A percentile compares a stretch with the other conserved stretches of the same genome.
Conservation (phyloP, 2,329 filamentous ascomycete genomes). For the Emergomyces pasteurianus region DNA sequence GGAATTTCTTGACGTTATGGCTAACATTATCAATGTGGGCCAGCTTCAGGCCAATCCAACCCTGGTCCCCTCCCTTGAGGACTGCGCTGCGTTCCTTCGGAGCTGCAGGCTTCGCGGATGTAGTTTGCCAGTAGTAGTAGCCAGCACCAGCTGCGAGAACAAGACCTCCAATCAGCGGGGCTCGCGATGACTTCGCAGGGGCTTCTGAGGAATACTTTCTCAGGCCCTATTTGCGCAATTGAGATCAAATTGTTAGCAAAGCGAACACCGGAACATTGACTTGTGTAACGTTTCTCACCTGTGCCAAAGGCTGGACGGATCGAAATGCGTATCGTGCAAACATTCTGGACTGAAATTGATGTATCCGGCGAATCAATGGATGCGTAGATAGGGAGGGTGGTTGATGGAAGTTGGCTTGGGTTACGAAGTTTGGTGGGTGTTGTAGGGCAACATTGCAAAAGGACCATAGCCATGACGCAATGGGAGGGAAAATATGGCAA, state of each 20-base stretch:
- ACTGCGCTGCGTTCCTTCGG: slow-evolving; percentile 35
- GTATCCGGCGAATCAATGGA: not conserved
- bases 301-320: slow-evolving; percentile 52
- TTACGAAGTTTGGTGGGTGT: not conserved
- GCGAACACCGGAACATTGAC: slow-evolving; percentile 2
- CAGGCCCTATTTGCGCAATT: slow-evolving; percentile 38
- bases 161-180: slow-evolving; percentile 43
- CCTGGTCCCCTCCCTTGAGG: slow-evolving; percentile 79
- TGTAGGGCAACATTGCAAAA: not conserved
- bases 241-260: slow-evolving; percentile 7
- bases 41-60: slow-evolving; percentile 71
- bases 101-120: slow-evolving; percentile 21
- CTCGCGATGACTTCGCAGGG: slow-evolving; percentile 46
- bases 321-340: slow-evolving; percentile 55
- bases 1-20: slow-evolving; percentile 89
- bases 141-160: slow-evolving; percentile 42
- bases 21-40: slow-evolving; percentile 68
- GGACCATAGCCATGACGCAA: not conserved
- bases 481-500: not conserved
- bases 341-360: slow-evolving; percentile 38
- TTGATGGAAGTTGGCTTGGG: not conserved
- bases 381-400: not conserved
- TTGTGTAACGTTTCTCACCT: slow-evolving; percentile 38
- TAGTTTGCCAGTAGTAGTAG: slow-evolving; percentile 37
- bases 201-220: slow-evolving; percentile 61